Percentiles rank a stretch among this genome's conserved stretches.
Conservation (phyloP, 129 eudicot genomes). For the Erigeron canadensis region DNA sequence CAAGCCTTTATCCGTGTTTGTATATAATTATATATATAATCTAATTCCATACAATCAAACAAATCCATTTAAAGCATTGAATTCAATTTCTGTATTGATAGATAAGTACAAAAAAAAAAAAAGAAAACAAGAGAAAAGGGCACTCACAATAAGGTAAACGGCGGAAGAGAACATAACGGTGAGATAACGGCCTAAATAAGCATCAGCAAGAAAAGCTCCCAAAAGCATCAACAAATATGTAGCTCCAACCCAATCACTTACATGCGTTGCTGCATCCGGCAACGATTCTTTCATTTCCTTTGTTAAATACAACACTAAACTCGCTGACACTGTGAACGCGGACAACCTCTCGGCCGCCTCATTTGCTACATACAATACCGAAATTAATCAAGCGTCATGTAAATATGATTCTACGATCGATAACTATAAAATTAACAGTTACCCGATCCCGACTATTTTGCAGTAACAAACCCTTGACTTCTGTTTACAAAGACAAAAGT, state of each 20-base stretch:
- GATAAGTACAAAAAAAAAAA: neutral
- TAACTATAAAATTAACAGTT: neutral
- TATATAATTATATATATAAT: too few relatives aligned
- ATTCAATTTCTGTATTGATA: too few relatives aligned
- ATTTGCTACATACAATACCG: constrained; percentile 38
- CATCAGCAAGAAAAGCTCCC: constrained; percentile 95
- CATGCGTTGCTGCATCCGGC: constrained; percentile 81
- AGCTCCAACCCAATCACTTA: constrained; percentile 91
- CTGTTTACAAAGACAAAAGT: too few relatives aligned
- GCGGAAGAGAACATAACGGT: constrained; percentile 77
- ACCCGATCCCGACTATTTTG: neutral
- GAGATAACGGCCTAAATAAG: constrained; percentile 78
- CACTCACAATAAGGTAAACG: constrained; percentile 59
- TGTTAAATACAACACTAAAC: constrained; percentile 64
- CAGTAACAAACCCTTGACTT: too few relatives aligned
- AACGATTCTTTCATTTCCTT: constrained; percentile 68
- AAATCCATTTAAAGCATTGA: neutral
- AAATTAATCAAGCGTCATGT: neutral
- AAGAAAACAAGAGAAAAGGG: neutral
- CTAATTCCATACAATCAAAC: too few relatives aligned
- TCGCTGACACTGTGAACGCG: constrained; percentile 74
- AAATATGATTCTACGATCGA: neutral
- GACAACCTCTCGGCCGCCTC: constrained; percentile 90
- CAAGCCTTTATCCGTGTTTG: too few relatives aligned
- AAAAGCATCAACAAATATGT: constrained; percentile 65